Evolutionary conservation across 768 basidiomycete species (phyloP), one percentile per base, ranked within the genome.

Genomic region (Paxillus ammoniavirescens): DNA sequence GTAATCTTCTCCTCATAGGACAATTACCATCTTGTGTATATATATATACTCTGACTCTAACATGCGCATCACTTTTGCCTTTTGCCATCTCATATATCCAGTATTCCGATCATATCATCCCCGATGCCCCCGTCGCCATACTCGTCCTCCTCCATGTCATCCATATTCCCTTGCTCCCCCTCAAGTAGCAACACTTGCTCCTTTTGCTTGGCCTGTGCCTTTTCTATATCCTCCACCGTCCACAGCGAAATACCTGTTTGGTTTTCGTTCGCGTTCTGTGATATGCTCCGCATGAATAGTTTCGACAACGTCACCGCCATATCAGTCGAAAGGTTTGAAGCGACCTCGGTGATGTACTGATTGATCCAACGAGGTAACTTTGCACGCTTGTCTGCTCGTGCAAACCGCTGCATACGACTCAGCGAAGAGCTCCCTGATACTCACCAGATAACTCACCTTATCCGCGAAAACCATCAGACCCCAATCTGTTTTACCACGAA

Each of bases 381-480:
- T 35, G 93, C 89, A 36, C 96, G 82, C 73, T 96, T 96, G 65
- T 96, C 93, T 7, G 89, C 88, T 46, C 93, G 83, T 10, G 93
- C 92, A 66, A 93, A 96, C 18, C 93, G 87, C 93, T 96, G 62
- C 50, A n/a, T 26, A 38, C 36, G 3, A 43, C 23, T 62, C 40
- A 52, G 47, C 2, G 38, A 40, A 33, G 30, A 17, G 41, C 44
- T 36, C 13, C 18, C 21, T 23, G 12, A 12, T 7, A 52, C 8
- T 33, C 23, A 21, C 44, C 55, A 47, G 23, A 9, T 12, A n/a
- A 61, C 67, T 43, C 31, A 94, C 97, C 83, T 96, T 97, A 72
- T 99, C 97, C 0, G 97, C 97, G 68, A 99, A 99, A 10, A 98
- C 86, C 97, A 99, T 99, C 63, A 99, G 72, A 33, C 97, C 97